These are phyloP conservation scores for Scedosporium apiospermum DNA, from an alignment of 2,329 filamentous ascomycete genomes.

Conservation along the genomic window DNA sequence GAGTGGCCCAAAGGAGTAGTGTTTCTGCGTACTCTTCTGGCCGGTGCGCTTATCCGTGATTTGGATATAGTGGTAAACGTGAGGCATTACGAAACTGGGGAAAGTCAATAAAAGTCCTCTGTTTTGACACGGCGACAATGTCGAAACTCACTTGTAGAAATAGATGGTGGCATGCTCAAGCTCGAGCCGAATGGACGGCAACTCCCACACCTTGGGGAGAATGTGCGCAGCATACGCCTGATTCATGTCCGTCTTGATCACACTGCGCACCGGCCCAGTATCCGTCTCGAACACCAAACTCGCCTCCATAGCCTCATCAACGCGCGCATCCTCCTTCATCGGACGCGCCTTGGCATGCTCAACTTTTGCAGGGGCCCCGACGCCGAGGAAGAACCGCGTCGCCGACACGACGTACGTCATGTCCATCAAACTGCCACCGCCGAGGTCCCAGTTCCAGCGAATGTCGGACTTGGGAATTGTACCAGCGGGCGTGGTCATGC, in stretches of 20 bases:
- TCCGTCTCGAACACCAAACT: not conserved
- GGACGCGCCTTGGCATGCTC: not conserved
- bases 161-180: not conserved
- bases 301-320: slow-evolving; percentile 6
- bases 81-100: not conserved
- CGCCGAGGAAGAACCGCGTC: not conserved
- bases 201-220: slow-evolving; percentile 4
- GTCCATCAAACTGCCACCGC: slow-evolving; percentile 7
- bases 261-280: not conserved
- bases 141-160: not conserved
- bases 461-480: not conserved
- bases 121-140: not conserved
- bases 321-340: not conserved
- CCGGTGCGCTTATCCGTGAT: not conserved
- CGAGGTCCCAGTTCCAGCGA: slow-evolving; percentile 6
- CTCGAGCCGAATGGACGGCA: not conserved
- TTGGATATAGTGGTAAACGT: not conserved
- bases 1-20: not conserved
- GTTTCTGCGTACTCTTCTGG: slow-evolving; percentile 2
- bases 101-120: not conserved
- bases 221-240: not conserved
- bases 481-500: slow-evolving; percentile 2
- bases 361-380: not conserved
- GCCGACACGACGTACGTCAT: slow-evolving; percentile 6
- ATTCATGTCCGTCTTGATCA: slow-evolving; percentile 2